Conservation (phyloP, 1,284 basidiomycete genomes). For the Exobasidium rhododendri region DNA sequence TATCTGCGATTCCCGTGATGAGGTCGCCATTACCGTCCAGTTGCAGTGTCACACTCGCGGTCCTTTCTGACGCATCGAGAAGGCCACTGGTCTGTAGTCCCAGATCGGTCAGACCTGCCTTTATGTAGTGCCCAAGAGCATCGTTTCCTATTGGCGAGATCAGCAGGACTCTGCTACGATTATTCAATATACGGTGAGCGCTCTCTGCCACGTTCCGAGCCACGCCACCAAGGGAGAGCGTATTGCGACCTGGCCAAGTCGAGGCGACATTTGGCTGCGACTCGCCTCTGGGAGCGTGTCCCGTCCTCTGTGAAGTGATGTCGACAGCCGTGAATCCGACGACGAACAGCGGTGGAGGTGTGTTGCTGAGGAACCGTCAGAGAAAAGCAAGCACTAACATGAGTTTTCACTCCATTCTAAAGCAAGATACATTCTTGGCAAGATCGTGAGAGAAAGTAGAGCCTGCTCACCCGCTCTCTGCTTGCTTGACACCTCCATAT, state of each 20-base stretch:
- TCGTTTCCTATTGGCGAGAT: conserved; percentile 57
- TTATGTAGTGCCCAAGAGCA: conserved; percentile 59
- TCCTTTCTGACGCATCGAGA: conserved; percentile 57
- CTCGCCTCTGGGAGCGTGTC: background rate
- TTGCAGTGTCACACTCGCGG: conserved; percentile 80
- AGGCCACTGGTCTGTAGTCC: conserved; percentile 84
- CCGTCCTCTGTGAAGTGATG: conserved; percentile 31
- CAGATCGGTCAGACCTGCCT: conserved; percentile 61
- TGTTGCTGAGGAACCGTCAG: conserved; percentile 2
- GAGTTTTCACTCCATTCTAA: background rate
- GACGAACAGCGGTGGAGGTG: conserved; percentile 23
- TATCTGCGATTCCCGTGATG: conserved; percentile 82
- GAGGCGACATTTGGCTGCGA: conserved; percentile 48
- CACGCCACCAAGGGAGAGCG: conserved; percentile 80
- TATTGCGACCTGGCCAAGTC: conserved; percentile 75
- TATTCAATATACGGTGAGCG: conserved; percentile 64
- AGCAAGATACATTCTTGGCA: background rate
- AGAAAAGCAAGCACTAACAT: background rate
- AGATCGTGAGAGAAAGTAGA: background rate
- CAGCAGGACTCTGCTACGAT: conserved; percentile 36
- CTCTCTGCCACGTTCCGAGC: conserved; percentile 91
- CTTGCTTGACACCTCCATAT: conserved; percentile 1
- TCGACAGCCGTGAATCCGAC: conserved; percentile 50
- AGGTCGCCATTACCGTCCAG: conserved; percentile 72
- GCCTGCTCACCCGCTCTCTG: background rate